Base-by-base conservation (phyloP, 345 rosid species). In the Gossypium australe region DNA sequence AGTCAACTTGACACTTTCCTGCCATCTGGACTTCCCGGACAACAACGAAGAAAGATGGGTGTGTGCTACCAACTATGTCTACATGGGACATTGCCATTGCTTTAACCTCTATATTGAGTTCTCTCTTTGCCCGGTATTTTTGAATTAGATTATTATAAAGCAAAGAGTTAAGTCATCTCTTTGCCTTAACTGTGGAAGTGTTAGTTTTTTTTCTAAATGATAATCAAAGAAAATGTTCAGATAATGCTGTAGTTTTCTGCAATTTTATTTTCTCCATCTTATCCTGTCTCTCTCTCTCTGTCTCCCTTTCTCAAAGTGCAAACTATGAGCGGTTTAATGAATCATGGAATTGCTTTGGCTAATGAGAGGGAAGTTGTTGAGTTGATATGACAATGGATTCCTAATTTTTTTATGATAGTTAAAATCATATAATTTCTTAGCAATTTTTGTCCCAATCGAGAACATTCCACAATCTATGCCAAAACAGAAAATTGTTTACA, bases 41-140 rank as follows among this genome's bases (percentile, higher is more conserved):
- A 90, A 75, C 95, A 85, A 72, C 86, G 93, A 44, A 86, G 93
- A 81, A 91, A 89, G 78, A 66, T 86, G 83, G 98, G 98, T 94
- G 55, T 56, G 84, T 77, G 75, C 68, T 73, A 18, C 51, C 71
- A 47, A 63, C 74, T 60, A 47, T 41, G 18, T 73, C 13, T 52
- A 25, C 55, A 16, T n/a, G 9, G 48, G 65, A 24, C 47, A 55
- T 47, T 75, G 18, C 12, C 53, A 60, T 60, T 81, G 71, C n/a
- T 38, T 25, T 52, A 52, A 49, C 53, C 5, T 75, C 34, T 51
- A 45, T 20, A 44, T 20, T 20, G 43, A 56, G 70, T 4, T 59
- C 49, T 56, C 65, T 56, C 25, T 70, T 70, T 70, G 22, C n/a
- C 1, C 34, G n/a, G 7, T 4, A 47, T 67, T 43, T 22, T n/a